Base-by-base conservation (phyloP, 2,329 filamentous ascomycete species). In the Talaromyces funiculosus region DNA sequence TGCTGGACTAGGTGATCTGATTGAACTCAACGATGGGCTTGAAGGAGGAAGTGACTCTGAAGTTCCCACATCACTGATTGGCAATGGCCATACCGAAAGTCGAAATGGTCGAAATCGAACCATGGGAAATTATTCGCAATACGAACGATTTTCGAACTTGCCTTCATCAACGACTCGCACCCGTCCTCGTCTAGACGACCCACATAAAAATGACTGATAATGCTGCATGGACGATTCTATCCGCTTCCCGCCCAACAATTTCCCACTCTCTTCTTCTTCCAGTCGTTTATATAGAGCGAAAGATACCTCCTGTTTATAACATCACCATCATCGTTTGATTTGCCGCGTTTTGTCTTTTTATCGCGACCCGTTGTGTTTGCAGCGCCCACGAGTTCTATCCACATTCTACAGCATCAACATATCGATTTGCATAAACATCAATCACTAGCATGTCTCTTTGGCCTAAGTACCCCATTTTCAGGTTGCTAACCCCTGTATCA, bases 21-120 rank as follows among this genome's bases (percentile, higher is more conserved):
- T 79, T 18, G 77, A 79, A 61, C 62, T 79, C 62, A 70, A 77
- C 38, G 75, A 76, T 62, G 67, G 72, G 1, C 62, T 71, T 18
- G 67, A 69, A 53, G 61, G 61, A 54, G 62, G 38, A 24, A 59
- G 33, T 33, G 47, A 37, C 29, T 45, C 53, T 29, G 49, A 29
- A 33, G n/a, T 31, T 24, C 4, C 37, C 26, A 33, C 24, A 49
- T 31, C 53, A 33, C 26, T 14, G 10, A 53, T 4, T n/a, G 26
- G 53, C 20, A 57, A 56, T 53, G 31, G 49, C 26, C 45, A 55
- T 33, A 20, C 53, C 24, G 37, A 47, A n/a, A 38, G n/a, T 8
- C 53, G n/a, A n/a, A 35, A 53, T 18, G 33, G 22, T 33, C 45
- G 24, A 22, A 57, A 22, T 33, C 38, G 38, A 16, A 53, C 35